These are phyloP conservation scores for Ramaria sp. DNA, from an alignment of 768 basidiomycete species.

Conservation along the genomic window DNA sequence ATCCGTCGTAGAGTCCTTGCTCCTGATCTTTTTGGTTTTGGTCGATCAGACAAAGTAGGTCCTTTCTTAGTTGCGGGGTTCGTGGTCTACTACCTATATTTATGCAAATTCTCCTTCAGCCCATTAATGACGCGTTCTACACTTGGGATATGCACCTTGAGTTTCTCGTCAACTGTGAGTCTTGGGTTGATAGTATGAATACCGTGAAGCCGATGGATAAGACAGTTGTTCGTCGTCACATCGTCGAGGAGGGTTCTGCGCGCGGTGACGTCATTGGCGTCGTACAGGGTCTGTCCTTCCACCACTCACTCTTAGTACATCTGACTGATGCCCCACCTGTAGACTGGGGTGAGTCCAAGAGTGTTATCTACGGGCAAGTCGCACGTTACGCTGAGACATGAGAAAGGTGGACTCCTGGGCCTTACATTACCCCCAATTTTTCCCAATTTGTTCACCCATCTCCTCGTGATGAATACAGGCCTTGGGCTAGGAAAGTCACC, in stretches of 20 bases:
- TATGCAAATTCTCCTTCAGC: background rate
- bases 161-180: slow-evolving; percentile 7
- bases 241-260: slow-evolving; percentile 1
- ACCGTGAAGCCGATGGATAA: background rate
- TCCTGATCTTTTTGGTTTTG: slow-evolving; percentile 8
- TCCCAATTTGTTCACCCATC: slow-evolving; percentile 6
- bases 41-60: slow-evolving; percentile 9
- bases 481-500: slow-evolving; percentile 6
- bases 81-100: no score
- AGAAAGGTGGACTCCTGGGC: slow-evolving; percentile 7
- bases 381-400: background rate
- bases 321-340: background rate
- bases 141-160: slow-evolving; percentile 7
- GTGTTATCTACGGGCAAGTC: background rate
- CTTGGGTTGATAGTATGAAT: background rate
- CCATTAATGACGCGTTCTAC: slow-evolving; percentile 6
- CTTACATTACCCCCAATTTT: slow-evolving; percentile 8
- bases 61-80: no score
- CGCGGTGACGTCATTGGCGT: slow-evolving; percentile 6
- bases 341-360: slow-evolving; percentile 8
- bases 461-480: slow-evolving; percentile 9
- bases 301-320: no score
- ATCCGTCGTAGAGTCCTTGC: slow-evolving; percentile 6
- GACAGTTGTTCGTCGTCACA: slow-evolving; percentile 5
- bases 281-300: slow-evolving; percentile 2